Base-by-base conservation (phyloP, 1,284 basidiomycete species). In the Puccinia coronata region DNA sequence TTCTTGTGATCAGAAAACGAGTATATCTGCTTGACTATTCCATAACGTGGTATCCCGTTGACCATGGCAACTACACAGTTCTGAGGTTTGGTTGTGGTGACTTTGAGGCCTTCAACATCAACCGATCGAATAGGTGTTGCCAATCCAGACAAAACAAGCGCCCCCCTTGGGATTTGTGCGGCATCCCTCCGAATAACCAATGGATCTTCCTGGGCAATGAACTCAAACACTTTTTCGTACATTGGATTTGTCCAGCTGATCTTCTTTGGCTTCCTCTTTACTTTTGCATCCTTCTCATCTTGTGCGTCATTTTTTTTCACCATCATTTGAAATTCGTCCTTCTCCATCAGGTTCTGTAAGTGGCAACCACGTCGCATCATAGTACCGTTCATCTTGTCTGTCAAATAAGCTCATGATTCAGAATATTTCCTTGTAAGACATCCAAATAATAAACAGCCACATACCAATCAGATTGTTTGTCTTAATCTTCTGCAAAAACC, bases 391-490 rank as follows among this genome's bases (percentile, higher is more conserved):
- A 73, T 53, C 63, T 78, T 18, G 53, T 61, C 75, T 78, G 51
- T 25, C 28, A 39, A 39, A 57, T 39, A 57, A 20, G 3, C 53
- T 28, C 23, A 16, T 28, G 43, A 67, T 14, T 6, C 25, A 67
- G 8, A 36, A 4, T 67, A 0, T 31, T 43, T 43, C 16, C 43
- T 43, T 43, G 43, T 16, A 43, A 43, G 6, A 43, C 43, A 43
- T 43, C n/a, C n/a, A 43, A 34, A 57, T 51, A 18, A n/a, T 47
- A 41, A 14, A 16, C 5, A 74, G 49, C 4, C 31, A 80, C 77
- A 61, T 41, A 80, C 77, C 36, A 53, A 72, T 59, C 36, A 39
- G 20, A n/a, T 72, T 80, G 41, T 80, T 80, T 36, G 76, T 78
- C 3, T 55, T 53, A 11, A 78, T 70, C 53, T 78, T 78, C 39